These are phyloP conservation scores for Stagonosporopsis rhizophila DNA, from an alignment of 2,329 filamentous ascomycete genomes.

Conservation along the genomic window DNA sequence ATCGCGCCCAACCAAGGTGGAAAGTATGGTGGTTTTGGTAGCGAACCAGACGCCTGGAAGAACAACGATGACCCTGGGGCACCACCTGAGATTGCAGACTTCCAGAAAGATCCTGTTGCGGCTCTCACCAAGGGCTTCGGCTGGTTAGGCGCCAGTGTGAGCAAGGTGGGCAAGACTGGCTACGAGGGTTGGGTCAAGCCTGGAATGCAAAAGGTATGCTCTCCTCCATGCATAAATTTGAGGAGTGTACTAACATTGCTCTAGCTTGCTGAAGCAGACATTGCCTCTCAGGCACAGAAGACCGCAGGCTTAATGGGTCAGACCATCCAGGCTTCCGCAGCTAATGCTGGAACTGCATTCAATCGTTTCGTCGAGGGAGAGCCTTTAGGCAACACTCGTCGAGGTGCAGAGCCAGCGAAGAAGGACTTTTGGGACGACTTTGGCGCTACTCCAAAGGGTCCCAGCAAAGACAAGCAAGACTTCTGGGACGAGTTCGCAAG, in stretches of 20 bases:
- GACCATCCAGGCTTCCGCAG: constrained; percentile 71
- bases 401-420: constrained; percentile 64
- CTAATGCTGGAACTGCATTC: constrained; percentile 79
- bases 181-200: constrained; percentile 94
- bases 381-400: constrained; percentile 14
- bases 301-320: constrained; percentile 62
- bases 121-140: constrained; percentile 92
- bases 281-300: constrained; percentile 65
- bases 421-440: constrained; percentile 69
- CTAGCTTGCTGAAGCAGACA: constrained; percentile 74
- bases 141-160: constrained; percentile 88
- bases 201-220: constrained; percentile 79
- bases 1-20: constrained; percentile 89
- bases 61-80: constrained; percentile 50
- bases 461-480: constrained; percentile 59
- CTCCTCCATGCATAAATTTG: not conserved
- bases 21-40: constrained; percentile 91
- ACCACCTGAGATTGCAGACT: constrained; percentile 79
- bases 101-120: constrained; percentile 88
- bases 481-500: constrained; percentile 59
- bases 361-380: constrained; percentile 86
- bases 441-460: constrained; percentile 66
- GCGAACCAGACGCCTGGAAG: constrained; percentile 65
- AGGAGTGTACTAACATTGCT: not conserved
- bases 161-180: constrained; percentile 88